Conservation (phyloP, 2,329 filamentous ascomycete species). For the Cladosporium sphaerospermum region DNA sequence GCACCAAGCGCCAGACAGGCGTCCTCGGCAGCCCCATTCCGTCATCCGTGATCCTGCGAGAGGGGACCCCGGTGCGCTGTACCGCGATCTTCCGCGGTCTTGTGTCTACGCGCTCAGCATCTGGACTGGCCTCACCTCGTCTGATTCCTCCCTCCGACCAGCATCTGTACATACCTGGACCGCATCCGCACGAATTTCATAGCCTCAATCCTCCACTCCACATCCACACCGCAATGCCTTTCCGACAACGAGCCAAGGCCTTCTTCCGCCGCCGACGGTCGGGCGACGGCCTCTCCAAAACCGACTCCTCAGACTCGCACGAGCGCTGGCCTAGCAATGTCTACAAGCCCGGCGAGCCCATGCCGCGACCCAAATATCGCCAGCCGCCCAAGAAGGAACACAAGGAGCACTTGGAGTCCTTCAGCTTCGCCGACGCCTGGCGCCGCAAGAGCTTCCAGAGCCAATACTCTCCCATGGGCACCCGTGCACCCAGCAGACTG, state of each 20-base stretch:
- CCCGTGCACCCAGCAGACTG: constrained; percentile 35
- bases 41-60: constrained; percentile 2
- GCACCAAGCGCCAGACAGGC: neutral
- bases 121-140: neutral
- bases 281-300: constrained; percentile 21
- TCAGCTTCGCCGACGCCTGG: constrained; percentile 43
- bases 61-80: constrained; percentile 1
- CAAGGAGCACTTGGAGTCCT: constrained; percentile 45
- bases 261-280: constrained; percentile 33
- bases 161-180: neutral
- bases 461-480: constrained; percentile 45
- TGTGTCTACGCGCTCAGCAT: neutral
- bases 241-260: constrained; percentile 42
- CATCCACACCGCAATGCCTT: constrained; percentile 33
- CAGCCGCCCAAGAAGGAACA: constrained; percentile 44
- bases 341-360: constrained; percentile 47
- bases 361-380: constrained; percentile 47
- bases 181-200: neutral
- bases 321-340: constrained; percentile 37
- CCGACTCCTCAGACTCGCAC: constrained; percentile 23
- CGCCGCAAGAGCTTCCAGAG: constrained; percentile 39
- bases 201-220: neutral
- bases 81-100: neutral
- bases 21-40: constrained; percentile 6
- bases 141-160: constrained; percentile 2